These are phyloP conservation scores for Penicillium sp. DNA, from an alignment of 2,329 filamentous ascomycete species.

Conservation along the genomic window DNA sequence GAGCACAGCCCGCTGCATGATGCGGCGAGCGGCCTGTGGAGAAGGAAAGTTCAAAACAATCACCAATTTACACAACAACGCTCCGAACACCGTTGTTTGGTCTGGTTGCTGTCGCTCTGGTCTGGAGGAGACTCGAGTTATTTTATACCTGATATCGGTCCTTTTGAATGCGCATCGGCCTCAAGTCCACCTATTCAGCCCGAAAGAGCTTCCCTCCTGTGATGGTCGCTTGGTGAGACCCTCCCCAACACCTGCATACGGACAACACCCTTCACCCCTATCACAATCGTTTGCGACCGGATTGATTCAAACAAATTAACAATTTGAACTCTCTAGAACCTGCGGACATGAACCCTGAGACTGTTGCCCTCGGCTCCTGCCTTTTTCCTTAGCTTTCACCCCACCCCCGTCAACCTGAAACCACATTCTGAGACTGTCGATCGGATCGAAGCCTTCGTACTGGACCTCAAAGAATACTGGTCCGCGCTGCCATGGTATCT, in stretches of 20 bases:
- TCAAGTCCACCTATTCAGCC: neutral
- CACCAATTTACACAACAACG: conserved; percentile 13
- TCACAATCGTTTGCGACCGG: conserved; percentile 8
- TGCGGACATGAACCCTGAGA: conserved; percentile 36
- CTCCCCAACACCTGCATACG: conserved; percentile 16
- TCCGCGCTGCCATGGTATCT: conserved; percentile 38
- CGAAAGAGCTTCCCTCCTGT: conserved; percentile 20
- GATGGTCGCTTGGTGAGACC: conserved; percentile 26
- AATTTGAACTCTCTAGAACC: conserved; percentile 15
- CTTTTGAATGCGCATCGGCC: conserved; percentile 11
- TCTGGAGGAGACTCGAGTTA: neutral
- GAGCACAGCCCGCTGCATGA: conserved; percentile 36
- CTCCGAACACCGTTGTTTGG: conserved; percentile 4
- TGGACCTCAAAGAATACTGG: neutral
- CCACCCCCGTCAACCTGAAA: conserved; percentile 25
- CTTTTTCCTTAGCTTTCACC: conserved; percentile 25
- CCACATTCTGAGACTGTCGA: conserved; percentile 20
- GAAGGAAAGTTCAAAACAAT: conserved; percentile 41
- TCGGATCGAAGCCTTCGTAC: conserved; percentile 10
- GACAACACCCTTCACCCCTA: conserved; percentile 2
- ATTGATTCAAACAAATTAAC: conserved; percentile 12
- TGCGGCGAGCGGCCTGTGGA: conserved; percentile 36
- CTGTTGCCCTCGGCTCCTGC: conserved; percentile 34
- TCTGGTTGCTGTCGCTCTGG: neutral
- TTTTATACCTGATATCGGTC: neutral